Conservation (phyloP, 2,329 filamentous ascomycete species). For the Nigrograna mackinnonii region DNA sequence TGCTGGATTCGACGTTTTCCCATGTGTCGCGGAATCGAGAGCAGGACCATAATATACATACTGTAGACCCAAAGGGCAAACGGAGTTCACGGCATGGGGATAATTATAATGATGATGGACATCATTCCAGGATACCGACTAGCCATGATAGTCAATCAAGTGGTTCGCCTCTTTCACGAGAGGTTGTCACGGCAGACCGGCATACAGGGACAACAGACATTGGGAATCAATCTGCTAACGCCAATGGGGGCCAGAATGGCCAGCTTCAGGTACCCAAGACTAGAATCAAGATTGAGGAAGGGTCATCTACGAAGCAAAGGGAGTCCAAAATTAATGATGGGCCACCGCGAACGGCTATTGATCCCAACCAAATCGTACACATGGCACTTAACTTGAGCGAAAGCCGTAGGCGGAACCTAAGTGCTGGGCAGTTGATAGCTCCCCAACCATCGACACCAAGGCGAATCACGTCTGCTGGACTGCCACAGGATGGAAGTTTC, state of each 20-base stretch:
- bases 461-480: constrained; percentile 47
- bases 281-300: constrained; percentile 10
- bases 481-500: constrained; percentile 40
- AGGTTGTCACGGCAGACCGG: constrained; percentile 14
- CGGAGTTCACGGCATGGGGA: constrained; percentile 35
- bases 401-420: constrained; percentile 67
- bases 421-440: constrained; percentile 60
- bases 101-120: constrained; percentile 26
- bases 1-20: constrained; percentile 48
- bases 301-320: not conserved
- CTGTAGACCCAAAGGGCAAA: constrained; percentile 43
- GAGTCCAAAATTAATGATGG: too few relatives aligned
- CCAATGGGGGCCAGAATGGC: constrained; percentile 7
- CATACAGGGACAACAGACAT: constrained; percentile 4
- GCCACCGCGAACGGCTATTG: constrained; percentile 62
- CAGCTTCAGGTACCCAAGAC: constrained; percentile 23
- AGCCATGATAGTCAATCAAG: constrained; percentile 11
- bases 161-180: constrained; percentile 23
- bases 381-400: constrained; percentile 90
- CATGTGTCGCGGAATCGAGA: constrained; percentile 26
- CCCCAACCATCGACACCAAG: constrained; percentile 54
- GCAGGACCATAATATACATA: constrained; percentile 26
- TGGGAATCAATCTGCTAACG: constrained; percentile 9
- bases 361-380: constrained; percentile 88
- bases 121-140: constrained; percentile 39